Evolutionary conservation across 345 rosid genomes (phyloP).

Genomic region (Lepidium africanum): DNA sequence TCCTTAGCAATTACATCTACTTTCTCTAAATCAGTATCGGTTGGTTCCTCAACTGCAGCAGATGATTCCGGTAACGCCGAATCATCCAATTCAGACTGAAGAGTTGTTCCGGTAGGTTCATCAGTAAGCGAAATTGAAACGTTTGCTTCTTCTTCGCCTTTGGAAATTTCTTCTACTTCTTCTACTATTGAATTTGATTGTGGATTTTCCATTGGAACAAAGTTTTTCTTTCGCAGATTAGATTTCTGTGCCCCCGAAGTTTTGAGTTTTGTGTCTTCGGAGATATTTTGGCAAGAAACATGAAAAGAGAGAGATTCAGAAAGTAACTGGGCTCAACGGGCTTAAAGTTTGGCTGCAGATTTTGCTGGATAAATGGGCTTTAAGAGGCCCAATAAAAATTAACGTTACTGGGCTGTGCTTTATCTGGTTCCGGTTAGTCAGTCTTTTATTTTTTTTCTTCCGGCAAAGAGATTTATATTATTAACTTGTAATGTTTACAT

Average conservation of each 20-base stretch:
- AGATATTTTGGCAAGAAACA: neutral
- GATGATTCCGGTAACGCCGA: neutral
- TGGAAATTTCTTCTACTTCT: neutral
- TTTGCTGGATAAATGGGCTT: neutral
- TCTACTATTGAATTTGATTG: constrained; percentile 26
- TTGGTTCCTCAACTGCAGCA: constrained; percentile 3
- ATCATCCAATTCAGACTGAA: neutral
- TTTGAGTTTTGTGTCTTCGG: neutral
- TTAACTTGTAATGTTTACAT: no score
- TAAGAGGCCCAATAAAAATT: neutral
- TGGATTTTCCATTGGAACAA: constrained; percentile 46
- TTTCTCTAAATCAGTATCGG: constrained; percentile 12
- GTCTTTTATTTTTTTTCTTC: no score
- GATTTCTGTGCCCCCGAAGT: neutral
- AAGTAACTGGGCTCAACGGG: no score
- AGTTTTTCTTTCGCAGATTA: neutral
- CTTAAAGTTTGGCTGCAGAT: neutral
- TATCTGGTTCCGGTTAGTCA: no score
- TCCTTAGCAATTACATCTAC: neutral
- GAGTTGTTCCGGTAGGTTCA: neutral
- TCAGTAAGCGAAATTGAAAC: neutral
- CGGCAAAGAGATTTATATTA: no score
- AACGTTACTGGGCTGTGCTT: neutral
- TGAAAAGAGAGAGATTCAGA: neutral
- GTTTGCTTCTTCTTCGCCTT: neutral